phyloP scores from a whole-genome alignment of 106 monocot genomes.

The Dioscorea dumetorum region DNA sequence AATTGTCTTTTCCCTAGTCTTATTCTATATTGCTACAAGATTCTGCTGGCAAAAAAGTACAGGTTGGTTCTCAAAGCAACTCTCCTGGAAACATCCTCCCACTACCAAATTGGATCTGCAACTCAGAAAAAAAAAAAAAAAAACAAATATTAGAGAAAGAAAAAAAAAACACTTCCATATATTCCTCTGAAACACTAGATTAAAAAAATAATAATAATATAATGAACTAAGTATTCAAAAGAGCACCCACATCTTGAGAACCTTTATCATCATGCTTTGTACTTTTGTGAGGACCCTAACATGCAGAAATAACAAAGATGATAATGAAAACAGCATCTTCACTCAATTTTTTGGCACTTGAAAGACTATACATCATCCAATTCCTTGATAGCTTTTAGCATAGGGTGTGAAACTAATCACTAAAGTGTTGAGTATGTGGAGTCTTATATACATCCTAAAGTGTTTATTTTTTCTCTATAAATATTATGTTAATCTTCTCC shows the following conservation, averaged over 20 bases:
- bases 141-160: no score
- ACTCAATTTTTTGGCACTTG: not conserved
- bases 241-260: not conserved
- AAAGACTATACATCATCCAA: no score
- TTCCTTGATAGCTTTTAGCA: not conserved
- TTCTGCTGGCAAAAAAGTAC: not conserved
- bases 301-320: no score
- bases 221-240: not conserved
- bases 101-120: not conserved
- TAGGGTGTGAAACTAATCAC: not conserved
- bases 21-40: conserved; percentile 1
- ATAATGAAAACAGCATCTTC: not conserved
- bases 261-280: conserved; percentile 9
- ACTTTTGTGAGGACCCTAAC: conserved; percentile 8
- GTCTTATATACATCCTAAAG: no score
- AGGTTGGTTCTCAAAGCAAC: conserved; percentile 17
- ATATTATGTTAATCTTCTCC: no score
- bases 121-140: not conserved
- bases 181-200: not conserved
- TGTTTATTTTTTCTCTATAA: no score
- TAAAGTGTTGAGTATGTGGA: no score
- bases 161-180: not conserved
- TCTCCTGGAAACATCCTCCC: not conserved
- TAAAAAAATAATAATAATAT: not conserved
- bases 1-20: not conserved